Evolutionary conservation across 1,284 basidiomycete species (phyloP), one percentile per base, ranked within the genome.

Genomic region (Boletus smithii): DNA sequence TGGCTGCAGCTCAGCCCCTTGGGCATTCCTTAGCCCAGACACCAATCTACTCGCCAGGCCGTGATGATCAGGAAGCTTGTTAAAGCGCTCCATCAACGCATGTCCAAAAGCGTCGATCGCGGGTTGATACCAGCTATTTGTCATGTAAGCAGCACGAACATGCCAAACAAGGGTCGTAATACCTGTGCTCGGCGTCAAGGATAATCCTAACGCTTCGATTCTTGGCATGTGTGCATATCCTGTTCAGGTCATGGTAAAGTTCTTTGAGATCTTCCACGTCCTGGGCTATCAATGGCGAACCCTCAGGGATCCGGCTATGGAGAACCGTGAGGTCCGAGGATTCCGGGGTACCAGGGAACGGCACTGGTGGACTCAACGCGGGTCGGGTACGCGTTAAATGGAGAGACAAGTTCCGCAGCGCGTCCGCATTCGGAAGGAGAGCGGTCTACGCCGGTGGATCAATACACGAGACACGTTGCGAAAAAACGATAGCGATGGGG

Each of bases 151-250:
- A n/a, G 31, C 10, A 27, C 16, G 11, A 37, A 29, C 16, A 16
- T n/a, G 9, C 3, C 17, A 16, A 4, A 30, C 30, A 36, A 43
- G 31, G 18, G 14, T 27, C 23, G 3, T 18, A 29, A 29, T 35
- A 83, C 77, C 78, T 85, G 62, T 91, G 79, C 61, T 95, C 91
- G 6, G 91, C 91, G 59, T 94, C 91, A 37, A 95, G 72, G 42
- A 88, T 80, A 32, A 95, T 69, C 55, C 75, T 75, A 0, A 90
- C 76, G 2, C 75, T 75, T 27, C 80, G 70, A 44, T 80, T 70
- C 59, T 77, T 69, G 0, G 87, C 91, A 38, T 69, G 74, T 6
- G 68, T 55, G 55, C 83, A 85, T 48, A 92, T 81, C 37, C 67
- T 67, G 23, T 71, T 62, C 50, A 93, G 68, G 60, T 85, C 77